phyloP scores from a whole-genome alignment of 2,329 filamentous ascomycete species.

The Boeremia lycopersici region DNA sequence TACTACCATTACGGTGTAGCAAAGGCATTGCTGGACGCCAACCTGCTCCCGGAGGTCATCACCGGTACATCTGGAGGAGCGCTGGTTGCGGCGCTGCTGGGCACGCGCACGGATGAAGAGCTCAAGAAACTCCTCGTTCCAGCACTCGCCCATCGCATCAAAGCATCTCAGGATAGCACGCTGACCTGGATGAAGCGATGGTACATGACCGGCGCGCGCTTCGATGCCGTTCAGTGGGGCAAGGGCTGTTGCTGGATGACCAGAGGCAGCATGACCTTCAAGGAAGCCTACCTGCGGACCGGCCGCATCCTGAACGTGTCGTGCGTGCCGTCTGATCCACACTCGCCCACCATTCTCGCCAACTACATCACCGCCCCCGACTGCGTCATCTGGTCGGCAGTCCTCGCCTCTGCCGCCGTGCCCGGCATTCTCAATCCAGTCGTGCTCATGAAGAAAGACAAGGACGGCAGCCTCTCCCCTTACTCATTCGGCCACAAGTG shows the following conservation, averaged over 20 bases:
- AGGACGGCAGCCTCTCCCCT: slow-evolving; percentile 76
- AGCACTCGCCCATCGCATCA: slow-evolving; percentile 82
- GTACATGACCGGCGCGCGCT: slow-evolving; percentile 91
- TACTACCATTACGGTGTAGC: slow-evolving; percentile 97
- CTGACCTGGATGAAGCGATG: slow-evolving; percentile 79
- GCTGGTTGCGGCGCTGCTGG: slow-evolving; percentile 82
- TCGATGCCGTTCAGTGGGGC: slow-evolving; percentile 94
- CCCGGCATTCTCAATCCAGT: slow-evolving; percentile 95
- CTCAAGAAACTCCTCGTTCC: slow-evolving; percentile 84
- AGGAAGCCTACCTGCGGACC: slow-evolving; percentile 91
- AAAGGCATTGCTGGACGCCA: slow-evolving; percentile 84
- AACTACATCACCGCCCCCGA: slow-evolving; percentile 96
- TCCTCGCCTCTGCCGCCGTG: slow-evolving; percentile 91
- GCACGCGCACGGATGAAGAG: slow-evolving; percentile 90
- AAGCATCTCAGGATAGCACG: slow-evolving; percentile 79
- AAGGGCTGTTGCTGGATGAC: slow-evolving; percentile 86
- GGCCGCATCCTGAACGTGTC: slow-evolving; percentile 94
- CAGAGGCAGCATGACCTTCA: slow-evolving; percentile 88
- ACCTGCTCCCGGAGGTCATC: slow-evolving; percentile 88
- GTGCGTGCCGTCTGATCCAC: slow-evolving; percentile 93
- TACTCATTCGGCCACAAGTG: slow-evolving; percentile 99
- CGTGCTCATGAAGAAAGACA: slow-evolving; percentile 86
- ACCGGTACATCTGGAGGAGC: slow-evolving; percentile 96
- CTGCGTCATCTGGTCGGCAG: slow-evolving; percentile 98
- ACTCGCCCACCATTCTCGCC: slow-evolving; percentile 88